A percentile compares a stretch with the other conserved stretches of the same genome.
phyloP scores from a whole-genome alignment of 1,139 yeast species.

The Nakaseomyces bracarensis region DNA sequence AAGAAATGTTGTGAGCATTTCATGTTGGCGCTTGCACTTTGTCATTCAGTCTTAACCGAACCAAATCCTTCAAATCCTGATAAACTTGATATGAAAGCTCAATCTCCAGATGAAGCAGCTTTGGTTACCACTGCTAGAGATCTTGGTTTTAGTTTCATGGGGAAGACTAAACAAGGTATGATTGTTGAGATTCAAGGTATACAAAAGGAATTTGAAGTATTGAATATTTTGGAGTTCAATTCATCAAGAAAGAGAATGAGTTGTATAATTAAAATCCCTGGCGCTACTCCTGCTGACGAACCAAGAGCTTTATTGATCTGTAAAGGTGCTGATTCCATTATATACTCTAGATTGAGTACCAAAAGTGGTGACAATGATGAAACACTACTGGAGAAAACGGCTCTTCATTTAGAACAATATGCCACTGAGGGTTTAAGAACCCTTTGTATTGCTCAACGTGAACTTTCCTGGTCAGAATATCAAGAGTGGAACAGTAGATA shows the following conservation, averaged over 20 bases:
- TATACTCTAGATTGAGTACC: slow-evolving; percentile 60
- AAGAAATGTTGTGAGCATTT: slow-evolving; percentile 62
- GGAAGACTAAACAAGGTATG: slow-evolving; percentile 65
- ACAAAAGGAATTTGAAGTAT: slow-evolving; percentile 58
- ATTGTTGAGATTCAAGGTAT: slow-evolving; percentile 68
- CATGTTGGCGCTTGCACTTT: slow-evolving; percentile 79
- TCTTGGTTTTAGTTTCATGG: slow-evolving; percentile 74
- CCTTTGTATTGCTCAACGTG: slow-evolving; percentile 80
- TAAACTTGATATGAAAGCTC: slow-evolving; percentile 68
- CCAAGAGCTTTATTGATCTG: slow-evolving; percentile 54
- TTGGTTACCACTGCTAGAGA: slow-evolving; percentile 90
- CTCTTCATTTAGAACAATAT: slow-evolving; percentile 78
- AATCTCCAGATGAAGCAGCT: slow-evolving; percentile 98
- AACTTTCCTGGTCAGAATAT: slow-evolving; percentile 53
- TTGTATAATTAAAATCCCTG: slow-evolving; percentile 64
- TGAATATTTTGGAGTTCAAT: slow-evolving; percentile 76
- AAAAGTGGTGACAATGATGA: slow-evolving; percentile 31
- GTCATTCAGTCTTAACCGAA: slow-evolving; percentile 89
- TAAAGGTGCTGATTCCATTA: slow-evolving; percentile 94
- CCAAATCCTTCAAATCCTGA: slow-evolving; percentile 49
- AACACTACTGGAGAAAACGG: slow-evolving; percentile 50
- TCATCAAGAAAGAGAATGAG: slow-evolving; percentile 96
- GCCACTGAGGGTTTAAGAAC: slow-evolving; percentile 98
- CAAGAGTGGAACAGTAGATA: slow-evolving; percentile 60
- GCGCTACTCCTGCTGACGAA: slow-evolving; percentile 36